A percentile compares a stretch with the other conserved stretches of the same genome.
Evolutionary conservation across 2,329 filamentous ascomycete species (phyloP).

Genomic region (Diplodia scrobiculata): DNA sequence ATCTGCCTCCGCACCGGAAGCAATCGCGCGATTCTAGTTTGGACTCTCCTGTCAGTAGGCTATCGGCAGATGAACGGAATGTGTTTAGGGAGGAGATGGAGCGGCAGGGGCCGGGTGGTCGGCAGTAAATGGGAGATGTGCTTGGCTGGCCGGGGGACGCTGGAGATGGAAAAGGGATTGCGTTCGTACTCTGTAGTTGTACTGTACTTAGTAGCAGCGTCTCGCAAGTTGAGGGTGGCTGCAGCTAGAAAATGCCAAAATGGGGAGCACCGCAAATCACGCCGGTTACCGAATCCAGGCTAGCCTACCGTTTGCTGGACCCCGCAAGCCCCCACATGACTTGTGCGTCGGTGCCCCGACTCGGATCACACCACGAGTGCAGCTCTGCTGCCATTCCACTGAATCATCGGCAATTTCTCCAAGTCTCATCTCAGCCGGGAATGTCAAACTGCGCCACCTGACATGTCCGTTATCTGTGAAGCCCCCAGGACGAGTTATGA

Average conservation of each 20-base stretch:
- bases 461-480: not conserved
- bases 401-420: not conserved
- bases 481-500: not conserved
- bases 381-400: not conserved
- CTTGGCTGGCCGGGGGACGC: not conserved
- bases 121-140: not conserved
- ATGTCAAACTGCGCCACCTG: not conserved
- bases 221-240: not conserved
- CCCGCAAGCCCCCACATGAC: not conserved
- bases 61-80: constrained; percentile 35
- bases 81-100: constrained; percentile 45
- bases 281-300: not conserved
- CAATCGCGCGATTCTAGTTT: constrained; percentile 34
- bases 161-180: not conserved
- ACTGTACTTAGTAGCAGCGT: not conserved
- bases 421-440: not conserved
- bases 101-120: constrained; percentile 42
- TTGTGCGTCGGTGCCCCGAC: not conserved
- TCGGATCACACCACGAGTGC: not conserved
- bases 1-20: constrained; percentile 22
- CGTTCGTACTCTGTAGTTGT: not conserved
- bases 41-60: constrained; percentile 37
- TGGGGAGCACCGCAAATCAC: not conserved
- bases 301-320: not conserved
- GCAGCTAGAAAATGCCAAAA: not conserved